Conservation (phyloP, 192 early-diverging fungal species). For the Chytriomyces sp. region DNA sequence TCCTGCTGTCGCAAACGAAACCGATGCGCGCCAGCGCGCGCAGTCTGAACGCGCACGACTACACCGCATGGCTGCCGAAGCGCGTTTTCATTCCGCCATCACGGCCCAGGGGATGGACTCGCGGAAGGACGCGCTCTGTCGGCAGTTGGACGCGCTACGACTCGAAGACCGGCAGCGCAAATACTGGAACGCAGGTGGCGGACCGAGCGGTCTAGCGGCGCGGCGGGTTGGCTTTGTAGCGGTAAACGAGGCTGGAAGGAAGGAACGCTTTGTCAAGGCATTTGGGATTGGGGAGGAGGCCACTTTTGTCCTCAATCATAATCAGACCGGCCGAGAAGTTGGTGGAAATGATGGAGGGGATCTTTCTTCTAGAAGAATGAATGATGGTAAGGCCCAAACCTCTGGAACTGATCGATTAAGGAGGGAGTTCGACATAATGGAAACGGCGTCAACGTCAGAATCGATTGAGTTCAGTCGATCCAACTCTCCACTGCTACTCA, state of each 20-base stretch:
- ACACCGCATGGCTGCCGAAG: conserved; percentile 2
- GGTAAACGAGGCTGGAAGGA: neutral
- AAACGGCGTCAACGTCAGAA: conserved; percentile 7
- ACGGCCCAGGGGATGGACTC: conserved; percentile 17
- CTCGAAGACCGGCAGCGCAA: conserved; percentile 15
- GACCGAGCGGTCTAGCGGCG: neutral
- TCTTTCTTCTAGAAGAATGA: neutral
- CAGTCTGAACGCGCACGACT: neutral
- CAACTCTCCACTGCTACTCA: neutral
- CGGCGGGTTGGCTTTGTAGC: conserved; percentile 3
- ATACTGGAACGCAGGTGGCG: conserved; percentile 2
- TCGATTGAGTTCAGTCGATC: conserved; percentile 19
- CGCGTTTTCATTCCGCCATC: conserved; percentile 7
- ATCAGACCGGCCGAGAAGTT: neutral
- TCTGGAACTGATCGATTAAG: too few relatives aligned
- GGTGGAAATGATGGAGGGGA: neutral
- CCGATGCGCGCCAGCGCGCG: neutral
- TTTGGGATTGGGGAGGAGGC: conserved; percentile 14
- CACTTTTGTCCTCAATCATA: neutral
- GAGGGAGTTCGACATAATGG: neutral
- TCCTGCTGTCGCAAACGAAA: neutral
- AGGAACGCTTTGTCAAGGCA: conserved; percentile 5
- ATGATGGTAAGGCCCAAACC: neutral
- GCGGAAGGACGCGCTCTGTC: conserved; percentile 15
- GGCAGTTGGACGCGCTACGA: conserved; percentile 4